A percentile compares a stretch with the other conserved stretches of the same genome.
Conservation (phyloP, 1,139 yeast genomes). For the Saccharomyces uvarum region DNA sequence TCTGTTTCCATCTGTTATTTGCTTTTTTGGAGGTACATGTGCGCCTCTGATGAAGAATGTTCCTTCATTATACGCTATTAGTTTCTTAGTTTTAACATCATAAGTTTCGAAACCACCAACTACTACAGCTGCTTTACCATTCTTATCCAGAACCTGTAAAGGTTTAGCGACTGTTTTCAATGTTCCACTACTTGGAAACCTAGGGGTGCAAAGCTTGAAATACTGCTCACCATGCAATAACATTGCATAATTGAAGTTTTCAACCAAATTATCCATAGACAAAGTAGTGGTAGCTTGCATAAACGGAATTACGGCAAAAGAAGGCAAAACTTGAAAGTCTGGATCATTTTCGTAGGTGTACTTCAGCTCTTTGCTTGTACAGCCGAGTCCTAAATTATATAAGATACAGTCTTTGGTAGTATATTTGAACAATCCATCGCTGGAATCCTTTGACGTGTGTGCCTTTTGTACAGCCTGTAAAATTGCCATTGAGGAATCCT, state of each 20-base stretch:
- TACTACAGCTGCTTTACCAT: conserved; percentile 78
- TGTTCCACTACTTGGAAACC: conserved; percentile 66
- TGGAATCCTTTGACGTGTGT: conserved; percentile 42
- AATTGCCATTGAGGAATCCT: conserved; percentile 75
- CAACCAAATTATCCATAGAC: conserved; percentile 52
- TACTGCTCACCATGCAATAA: conserved; percentile 95
- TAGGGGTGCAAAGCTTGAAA: conserved; percentile 68
- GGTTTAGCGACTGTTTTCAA: conserved; percentile 59
- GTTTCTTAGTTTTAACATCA: conserved; percentile 64
- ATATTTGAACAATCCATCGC: conserved; percentile 37
- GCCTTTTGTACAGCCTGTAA: conserved; percentile 56
- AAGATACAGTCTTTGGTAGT: conserved; percentile 68
- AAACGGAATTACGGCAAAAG: conserved; percentile 83
- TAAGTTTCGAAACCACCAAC: conserved; percentile 67
- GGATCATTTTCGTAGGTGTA: conserved; percentile 71
- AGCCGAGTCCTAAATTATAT: conserved; percentile 87
- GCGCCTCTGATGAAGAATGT: conserved; percentile 84
- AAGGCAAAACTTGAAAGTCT: conserved; percentile 83
- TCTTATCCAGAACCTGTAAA: conserved; percentile 74
- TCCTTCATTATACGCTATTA: conserved; percentile 72
- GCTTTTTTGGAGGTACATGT: conserved; percentile 48
- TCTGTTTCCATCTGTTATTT: conserved; percentile 38
- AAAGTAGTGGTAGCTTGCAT: conserved; percentile 49
- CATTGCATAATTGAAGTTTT: conserved; percentile 81
- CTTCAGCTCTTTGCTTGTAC: conserved; percentile 66